A percentile compares a stretch with the other conserved stretches of the same genome.
phyloP scores from a whole-genome alignment of 2,329 filamentous ascomycete genomes.

The Claviceps purpurea region DNA sequence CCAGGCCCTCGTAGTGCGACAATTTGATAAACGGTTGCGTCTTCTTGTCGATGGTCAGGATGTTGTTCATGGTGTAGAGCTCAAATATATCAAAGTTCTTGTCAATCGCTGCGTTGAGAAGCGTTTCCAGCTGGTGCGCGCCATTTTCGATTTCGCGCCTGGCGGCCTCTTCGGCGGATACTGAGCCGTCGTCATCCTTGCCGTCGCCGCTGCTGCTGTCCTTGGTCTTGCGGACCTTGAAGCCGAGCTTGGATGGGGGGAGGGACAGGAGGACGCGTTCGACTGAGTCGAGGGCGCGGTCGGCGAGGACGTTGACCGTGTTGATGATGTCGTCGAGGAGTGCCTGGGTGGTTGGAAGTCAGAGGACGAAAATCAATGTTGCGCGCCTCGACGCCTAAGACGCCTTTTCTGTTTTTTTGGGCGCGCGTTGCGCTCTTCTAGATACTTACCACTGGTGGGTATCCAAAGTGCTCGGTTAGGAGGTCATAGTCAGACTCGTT shows the following conservation, averaged over 20 bases:
- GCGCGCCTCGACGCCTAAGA: too few relatives aligned
- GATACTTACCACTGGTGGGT: constrained; percentile 69
- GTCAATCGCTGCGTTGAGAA: constrained; percentile 69
- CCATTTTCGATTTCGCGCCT: constrained; percentile 73
- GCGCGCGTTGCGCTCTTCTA: not conserved
- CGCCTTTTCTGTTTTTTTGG: constrained; percentile 1
- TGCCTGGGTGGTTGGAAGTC: constrained; percentile 37
- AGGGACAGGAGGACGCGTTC: constrained; percentile 68
- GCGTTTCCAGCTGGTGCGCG: constrained; percentile 69
- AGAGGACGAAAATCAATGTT: too few relatives aligned
- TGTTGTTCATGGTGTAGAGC: constrained; percentile 82
- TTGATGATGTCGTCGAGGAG: constrained; percentile 98
- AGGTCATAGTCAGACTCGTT: constrained; percentile 47
- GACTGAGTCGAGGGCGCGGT: constrained; percentile 76
- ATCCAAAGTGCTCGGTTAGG: constrained; percentile 90
- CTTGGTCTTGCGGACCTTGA: constrained; percentile 32
- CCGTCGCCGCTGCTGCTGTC: not conserved
- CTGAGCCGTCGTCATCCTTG: constrained; percentile 1
- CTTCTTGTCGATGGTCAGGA: constrained; percentile 53
- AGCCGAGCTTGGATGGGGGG: constrained; percentile 68
- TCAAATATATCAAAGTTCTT: constrained; percentile 78
- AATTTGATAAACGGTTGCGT: constrained; percentile 70
- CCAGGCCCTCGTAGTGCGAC: constrained; percentile 66
- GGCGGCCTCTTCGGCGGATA: constrained; percentile 26
- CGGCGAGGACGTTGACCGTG: constrained; percentile 84